Evolutionary conservation across 257 asterid genomes (phyloP), one percentile per base, ranked within the genome.

Genomic region (Penstemon eatonii): DNA sequence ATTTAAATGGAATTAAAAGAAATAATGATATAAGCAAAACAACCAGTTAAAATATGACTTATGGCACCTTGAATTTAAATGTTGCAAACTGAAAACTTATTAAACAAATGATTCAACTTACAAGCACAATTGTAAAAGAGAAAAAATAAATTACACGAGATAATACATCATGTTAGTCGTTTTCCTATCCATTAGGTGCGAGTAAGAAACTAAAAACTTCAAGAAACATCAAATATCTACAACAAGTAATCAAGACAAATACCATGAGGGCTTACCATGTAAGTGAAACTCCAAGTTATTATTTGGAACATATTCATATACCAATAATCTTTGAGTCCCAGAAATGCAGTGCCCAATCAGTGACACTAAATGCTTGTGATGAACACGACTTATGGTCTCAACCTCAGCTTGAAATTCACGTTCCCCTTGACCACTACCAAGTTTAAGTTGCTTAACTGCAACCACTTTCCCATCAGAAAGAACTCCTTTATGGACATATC

Each of bases 381-480:
- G 80, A 70, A 81, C 89, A 49, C 89, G 95, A 58, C 91, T 88
- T 61, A 91, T 91, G 49, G 86, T 88, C 72, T 74, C 96, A 9
- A 91, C 97, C 85, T 91, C 97, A 38, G 97, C 97, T 78, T 86
- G 97, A 82, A 91, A 91, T 75, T 91, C 97, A n/a, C 97, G 96
- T 77, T 91, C 97, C 76, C 96, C 97, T 69, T 90, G 97, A 63
- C 90, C 86, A 65, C 97, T 86, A 71, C 92, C 97, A 60, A 76
- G 72, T 74, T 91, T 91, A 60, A 91, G 83, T 60, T 85, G 86
- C 87, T 91, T 91, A 59, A 88, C 72, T 25, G 98, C 98, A 46
- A 91, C 98, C 73, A 69, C 85, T 82, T 76, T 87, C 65, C 95
- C 98, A 68, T 84, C 84, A 66, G 25, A 75, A 74, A 91, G 81